Percentiles rank a stretch among this genome's conserved stretches.
Evolutionary conservation across 495 filamentous ascomycete genomes (phyloP).

Genomic region (Tuber indicum): DNA sequence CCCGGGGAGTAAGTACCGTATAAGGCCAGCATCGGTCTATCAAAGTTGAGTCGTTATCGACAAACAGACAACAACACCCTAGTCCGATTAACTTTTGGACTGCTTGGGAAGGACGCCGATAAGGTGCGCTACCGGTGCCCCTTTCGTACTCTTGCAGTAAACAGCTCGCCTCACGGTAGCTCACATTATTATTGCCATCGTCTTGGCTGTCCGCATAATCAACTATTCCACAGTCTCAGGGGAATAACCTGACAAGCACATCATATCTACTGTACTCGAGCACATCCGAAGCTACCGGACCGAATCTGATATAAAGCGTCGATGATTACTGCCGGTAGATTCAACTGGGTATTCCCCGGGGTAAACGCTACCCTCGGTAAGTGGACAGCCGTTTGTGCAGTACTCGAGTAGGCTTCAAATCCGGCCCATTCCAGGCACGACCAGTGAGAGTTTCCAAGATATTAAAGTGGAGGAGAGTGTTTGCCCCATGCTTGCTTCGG

Average conservation of each 20-base stretch:
- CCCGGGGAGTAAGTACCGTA: background rate
- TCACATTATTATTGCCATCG: background rate
- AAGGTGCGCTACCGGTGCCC: background rate
- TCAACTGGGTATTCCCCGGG: background rate
- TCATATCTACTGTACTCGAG: background rate
- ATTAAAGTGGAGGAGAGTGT: background rate
- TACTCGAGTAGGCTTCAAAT: background rate
- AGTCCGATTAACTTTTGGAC: background rate
- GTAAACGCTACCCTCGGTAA: background rate
- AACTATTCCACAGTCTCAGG: background rate
- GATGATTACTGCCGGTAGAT: background rate
- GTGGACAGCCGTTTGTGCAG: background rate
- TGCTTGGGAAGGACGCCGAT: background rate
- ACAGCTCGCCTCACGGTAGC: background rate
- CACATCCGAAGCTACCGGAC: background rate
- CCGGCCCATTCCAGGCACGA: background rate
- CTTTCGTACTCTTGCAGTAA: background rate
- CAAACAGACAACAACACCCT: background rate
- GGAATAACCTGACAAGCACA: background rate
- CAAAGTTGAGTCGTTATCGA: background rate
- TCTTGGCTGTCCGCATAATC: background rate
- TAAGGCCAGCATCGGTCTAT: background rate
- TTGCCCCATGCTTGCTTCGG: background rate
- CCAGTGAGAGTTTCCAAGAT: background rate
- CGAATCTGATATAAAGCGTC: background rate